phyloP scores from a whole-genome alignment of 352 stramenopile genomes.

The Globisporangium middletonii region DNA sequence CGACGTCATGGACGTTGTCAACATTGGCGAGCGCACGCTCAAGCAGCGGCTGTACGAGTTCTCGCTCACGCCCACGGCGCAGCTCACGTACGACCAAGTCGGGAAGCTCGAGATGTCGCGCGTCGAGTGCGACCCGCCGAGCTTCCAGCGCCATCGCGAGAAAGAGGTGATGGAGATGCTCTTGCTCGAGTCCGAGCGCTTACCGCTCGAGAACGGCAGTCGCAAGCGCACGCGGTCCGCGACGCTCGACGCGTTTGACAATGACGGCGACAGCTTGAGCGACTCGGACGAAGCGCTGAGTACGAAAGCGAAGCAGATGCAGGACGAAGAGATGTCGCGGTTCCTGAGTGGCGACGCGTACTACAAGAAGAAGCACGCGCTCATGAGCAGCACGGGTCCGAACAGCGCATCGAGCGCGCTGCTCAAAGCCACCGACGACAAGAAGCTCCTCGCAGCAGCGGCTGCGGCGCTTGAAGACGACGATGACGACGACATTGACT shows the following conservation, averaged over 20 bases:
- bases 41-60: conserved; percentile 97
- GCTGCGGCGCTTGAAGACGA: conserved; percentile 21
- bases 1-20: conserved; percentile 90
- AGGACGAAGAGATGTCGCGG: conserved; percentile 76
- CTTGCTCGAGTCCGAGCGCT: conserved; percentile 70
- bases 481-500: conserved; percentile 75
- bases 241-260: conserved; percentile 14
- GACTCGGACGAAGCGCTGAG: conserved; percentile 26
- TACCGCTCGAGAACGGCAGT: conserved; percentile 40
- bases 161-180: conserved; percentile 90
- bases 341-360: conserved; percentile 56
- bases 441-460: conserved; percentile 26
- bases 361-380: conserved; percentile 56
- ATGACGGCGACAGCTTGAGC: conserved; percentile 23
- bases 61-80: conserved; percentile 91
- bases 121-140: conserved; percentile 85
- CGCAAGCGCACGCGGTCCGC: conserved; percentile 24
- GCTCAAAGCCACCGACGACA: conserved; percentile 28
- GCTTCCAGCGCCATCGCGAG: conserved; percentile 82
- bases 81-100: conserved; percentile 95
- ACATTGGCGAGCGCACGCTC: conserved; percentile 96
- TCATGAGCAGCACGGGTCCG: conserved; percentile 23
- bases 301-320: conserved; percentile 42
- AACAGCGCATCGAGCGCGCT: background rate
- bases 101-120: conserved; percentile 84